Percentiles rank a stretch among this genome's conserved stretches.
phyloP scores from a whole-genome alignment of 495 filamentous ascomycete species.

The Trichoderma orchidacearum region DNA sequence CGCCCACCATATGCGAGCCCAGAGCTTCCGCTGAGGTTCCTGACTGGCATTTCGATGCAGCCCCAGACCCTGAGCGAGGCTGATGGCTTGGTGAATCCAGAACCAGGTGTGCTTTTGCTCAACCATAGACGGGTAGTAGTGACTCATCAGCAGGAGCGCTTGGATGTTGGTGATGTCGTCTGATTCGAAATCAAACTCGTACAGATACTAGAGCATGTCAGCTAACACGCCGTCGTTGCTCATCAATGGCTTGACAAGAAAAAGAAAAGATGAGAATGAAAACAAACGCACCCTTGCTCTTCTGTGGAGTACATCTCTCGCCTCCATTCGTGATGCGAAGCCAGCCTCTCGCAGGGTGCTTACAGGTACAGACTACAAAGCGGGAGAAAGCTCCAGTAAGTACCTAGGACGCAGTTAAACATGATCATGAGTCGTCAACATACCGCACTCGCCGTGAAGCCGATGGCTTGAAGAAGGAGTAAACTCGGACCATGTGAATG shows the following conservation, averaged over 20 bases:
- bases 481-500: neutral
- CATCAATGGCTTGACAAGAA: too few relatives aligned
- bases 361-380: neutral
- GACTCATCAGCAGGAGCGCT: neutral
- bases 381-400: neutral
- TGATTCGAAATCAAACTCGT: slow-evolving; percentile 2
- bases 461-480: neutral
- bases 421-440: too few relatives aligned
- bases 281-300: neutral
- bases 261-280: too few relatives aligned
- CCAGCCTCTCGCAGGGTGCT: neutral
- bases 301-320: neutral
- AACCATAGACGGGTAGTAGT: slow-evolving; percentile 3
- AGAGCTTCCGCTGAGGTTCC: neutral
- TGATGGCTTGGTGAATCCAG: slow-evolving; percentile 2
- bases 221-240: too few relatives aligned
- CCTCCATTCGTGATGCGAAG: neutral
- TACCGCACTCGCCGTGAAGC: slow-evolving; percentile 1
- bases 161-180: slow-evolving; percentile 3
- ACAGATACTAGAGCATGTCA: neutral
- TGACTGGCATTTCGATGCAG: neutral
- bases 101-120: slow-evolving; percentile 4
- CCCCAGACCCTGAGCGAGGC: neutral
- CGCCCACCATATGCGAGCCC: slow-evolving; percentile 4
- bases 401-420: too few relatives aligned